A percentile compares a stretch with the other conserved stretches of the same genome.
phyloP scores from a whole-genome alignment of 2,329 filamentous ascomycete genomes.

The Diaporthe humulicola region DNA sequence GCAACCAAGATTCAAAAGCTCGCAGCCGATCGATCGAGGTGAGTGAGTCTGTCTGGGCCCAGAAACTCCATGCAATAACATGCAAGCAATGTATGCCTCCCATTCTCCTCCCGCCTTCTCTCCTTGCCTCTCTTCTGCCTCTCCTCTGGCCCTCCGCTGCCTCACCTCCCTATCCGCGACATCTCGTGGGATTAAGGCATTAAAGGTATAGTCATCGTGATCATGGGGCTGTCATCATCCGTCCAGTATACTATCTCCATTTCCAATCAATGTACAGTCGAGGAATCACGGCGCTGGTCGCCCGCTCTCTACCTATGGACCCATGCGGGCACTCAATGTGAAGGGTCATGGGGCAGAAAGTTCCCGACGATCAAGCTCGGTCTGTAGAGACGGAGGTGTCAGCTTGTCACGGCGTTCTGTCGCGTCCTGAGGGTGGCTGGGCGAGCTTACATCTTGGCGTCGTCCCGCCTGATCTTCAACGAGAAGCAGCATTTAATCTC shows the following conservation, averaged over 20 bases:
- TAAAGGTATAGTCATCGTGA: slow-evolving; percentile 29
- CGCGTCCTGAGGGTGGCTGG: not conserved
- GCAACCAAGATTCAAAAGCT: not conserved
- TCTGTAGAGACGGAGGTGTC: slow-evolving; percentile 59
- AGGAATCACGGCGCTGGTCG: not conserved
- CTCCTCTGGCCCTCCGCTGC: not conserved
- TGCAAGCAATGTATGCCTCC: slow-evolving; percentile 5
- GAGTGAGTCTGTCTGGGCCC: slow-evolving; percentile 7
- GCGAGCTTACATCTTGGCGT: slow-evolving; percentile 90
- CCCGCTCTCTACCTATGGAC: not conserved
- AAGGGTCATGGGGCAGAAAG: slow-evolving; percentile 87
- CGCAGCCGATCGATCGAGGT: not conserved
- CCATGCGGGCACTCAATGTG: slow-evolving; percentile 45
- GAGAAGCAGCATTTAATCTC: slow-evolving; percentile 96
- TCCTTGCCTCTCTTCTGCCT: no score
- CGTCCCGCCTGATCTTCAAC: slow-evolving; percentile 94
- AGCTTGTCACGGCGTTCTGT: not conserved
- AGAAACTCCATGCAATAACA: slow-evolving; percentile 14
- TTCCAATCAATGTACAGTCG: slow-evolving; percentile 18
- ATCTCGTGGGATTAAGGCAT: slow-evolving; percentile 30
- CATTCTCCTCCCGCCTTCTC: not conserved
- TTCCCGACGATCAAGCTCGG: slow-evolving; percentile 97
- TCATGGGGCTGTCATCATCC: not conserved
- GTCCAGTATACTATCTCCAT: not conserved
- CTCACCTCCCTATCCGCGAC: not conserved